Percentiles rank a stretch among this genome's conserved stretches.
phyloP scores from a whole-genome alignment of 306 rosid genomes.

The Dalbergia cultrata region DNA sequence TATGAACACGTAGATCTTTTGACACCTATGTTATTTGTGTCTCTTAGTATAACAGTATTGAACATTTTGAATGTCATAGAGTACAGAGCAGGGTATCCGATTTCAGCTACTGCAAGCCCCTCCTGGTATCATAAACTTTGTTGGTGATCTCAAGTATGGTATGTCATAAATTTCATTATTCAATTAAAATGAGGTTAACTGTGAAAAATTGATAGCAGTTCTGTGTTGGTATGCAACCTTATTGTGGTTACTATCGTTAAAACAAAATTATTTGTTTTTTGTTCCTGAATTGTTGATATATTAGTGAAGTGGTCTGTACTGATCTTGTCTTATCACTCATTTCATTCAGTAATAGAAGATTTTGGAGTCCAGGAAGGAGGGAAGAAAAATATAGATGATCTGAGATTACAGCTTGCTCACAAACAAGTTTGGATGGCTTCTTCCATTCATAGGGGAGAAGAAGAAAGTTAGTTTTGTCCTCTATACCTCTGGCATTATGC shows the following conservation, averaged over 20 bases:
- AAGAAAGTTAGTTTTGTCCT: constrained; percentile 72
- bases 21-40: constrained; percentile 24
- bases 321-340: constrained; percentile 29
- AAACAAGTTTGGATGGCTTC: constrained; percentile 95
- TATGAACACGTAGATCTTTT: constrained; percentile 48
- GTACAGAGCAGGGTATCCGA: constrained; percentile 79
- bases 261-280: neutral
- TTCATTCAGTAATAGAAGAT: constrained; percentile 73
- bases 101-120: constrained; percentile 90
- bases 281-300: constrained; percentile 21
- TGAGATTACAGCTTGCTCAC: constrained; percentile 61
- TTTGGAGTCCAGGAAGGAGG: constrained; percentile 59
- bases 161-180: constrained; percentile 39
- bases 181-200: constrained; percentile 19
- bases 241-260: constrained; percentile 3
- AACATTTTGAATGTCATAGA: constrained; percentile 63
- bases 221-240: constrained; percentile 1
- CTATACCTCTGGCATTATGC: constrained; percentile 40
- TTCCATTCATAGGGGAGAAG: constrained; percentile 93
- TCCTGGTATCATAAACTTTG: constrained; percentile 72
- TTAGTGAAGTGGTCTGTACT: constrained; percentile 30
- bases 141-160: constrained; percentile 93
- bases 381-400: constrained; percentile 55
- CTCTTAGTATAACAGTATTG: constrained; percentile 37
- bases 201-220: neutral